Evolutionary conservation across 768 basidiomycete genomes (phyloP), one percentile per base, ranked within the genome.

Genomic region (Leccinum variicolor): DNA sequence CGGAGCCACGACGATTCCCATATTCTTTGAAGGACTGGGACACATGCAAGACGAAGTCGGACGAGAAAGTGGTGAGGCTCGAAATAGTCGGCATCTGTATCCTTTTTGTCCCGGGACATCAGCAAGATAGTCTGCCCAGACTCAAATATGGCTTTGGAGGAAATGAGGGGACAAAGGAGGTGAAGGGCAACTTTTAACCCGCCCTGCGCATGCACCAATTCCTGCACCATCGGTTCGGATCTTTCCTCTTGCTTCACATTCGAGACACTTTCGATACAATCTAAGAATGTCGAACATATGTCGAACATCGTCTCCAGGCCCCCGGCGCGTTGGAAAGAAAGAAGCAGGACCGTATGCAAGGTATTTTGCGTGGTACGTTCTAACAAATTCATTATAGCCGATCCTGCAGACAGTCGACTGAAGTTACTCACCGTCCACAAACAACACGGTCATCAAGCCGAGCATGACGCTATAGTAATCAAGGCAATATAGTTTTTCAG

Each of bases 1-100:
- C 84, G 76, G 0, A 98, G 78, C 95, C 96, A 98, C 1, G 81
- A 66, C 4, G 93, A 83, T 55, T 86, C 80, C 97, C 97, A 98
- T 19, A 94, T 77, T 7, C 78, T 77, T 28, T 75, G 78, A 14
- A 92, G 64, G 13, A 90, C 69, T 0, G 94, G 91, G 21, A 94
- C 73, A 21, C 86, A 78, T 2, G 83, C 79, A 28, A 85, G 72
- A 36, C 97, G 86, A 58, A 96, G 76, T 58, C 81, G 84, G 62
- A 98, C 87, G 52, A 98, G 81, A 72, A 97, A 91, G 66, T 91
- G 89, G 67, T 89, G 85, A 0, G 92, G 83, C 63, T 94, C 90
- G 59, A 96, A 95, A 69, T 87, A 91, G 34, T 85, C 87, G 5
- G 79, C 72, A 62, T 94, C 89, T 1, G 83, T 86, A 21, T 90